Conservation (phyloP, 2,329 filamentous ascomycete genomes). For the Cyphellophora europaea region DNA sequence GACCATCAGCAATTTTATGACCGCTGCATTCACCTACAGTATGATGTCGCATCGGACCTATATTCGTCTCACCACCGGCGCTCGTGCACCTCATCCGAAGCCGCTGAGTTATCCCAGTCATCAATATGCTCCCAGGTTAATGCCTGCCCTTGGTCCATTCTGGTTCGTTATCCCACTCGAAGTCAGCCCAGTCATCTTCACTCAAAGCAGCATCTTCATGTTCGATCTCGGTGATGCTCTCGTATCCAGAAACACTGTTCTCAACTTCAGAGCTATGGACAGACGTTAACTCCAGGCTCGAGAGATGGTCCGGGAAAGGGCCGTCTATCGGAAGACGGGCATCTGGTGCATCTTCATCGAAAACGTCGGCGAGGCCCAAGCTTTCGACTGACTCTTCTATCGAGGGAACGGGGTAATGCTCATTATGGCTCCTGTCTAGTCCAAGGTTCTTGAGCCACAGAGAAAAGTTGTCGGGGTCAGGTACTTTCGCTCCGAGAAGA, state of each 20-base stretch:
- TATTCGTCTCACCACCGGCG: too few relatives aligned
- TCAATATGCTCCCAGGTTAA: too few relatives aligned
- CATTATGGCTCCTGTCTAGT: neutral
- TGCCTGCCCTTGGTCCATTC: too few relatives aligned
- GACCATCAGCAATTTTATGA: too few relatives aligned
- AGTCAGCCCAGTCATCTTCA: neutral
- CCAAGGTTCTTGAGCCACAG: neutral
- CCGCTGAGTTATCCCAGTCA: too few relatives aligned
- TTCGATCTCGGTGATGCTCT: neutral
- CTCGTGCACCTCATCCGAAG: too few relatives aligned
- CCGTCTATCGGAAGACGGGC: neutral
- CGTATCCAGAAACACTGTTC: neutral
- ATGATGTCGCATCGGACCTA: too few relatives aligned
- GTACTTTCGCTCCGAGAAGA: neutral
- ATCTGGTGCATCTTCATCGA: neutral
- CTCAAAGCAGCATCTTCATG: constrained; percentile 1
- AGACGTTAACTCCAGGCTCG: neutral
- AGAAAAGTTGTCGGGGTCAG: neutral
- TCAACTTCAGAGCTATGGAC: neutral
- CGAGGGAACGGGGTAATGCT: neutral
- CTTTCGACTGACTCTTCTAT: constrained; percentile 1
- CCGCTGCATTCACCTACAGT: too few relatives aligned
- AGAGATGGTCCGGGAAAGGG: too few relatives aligned
- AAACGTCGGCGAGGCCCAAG: neutral
- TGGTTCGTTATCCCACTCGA: neutral